These are phyloP conservation scores for Venturia oleaginea DNA, from an alignment of 2,329 filamentous ascomycete species.

Conservation along the genomic window DNA sequence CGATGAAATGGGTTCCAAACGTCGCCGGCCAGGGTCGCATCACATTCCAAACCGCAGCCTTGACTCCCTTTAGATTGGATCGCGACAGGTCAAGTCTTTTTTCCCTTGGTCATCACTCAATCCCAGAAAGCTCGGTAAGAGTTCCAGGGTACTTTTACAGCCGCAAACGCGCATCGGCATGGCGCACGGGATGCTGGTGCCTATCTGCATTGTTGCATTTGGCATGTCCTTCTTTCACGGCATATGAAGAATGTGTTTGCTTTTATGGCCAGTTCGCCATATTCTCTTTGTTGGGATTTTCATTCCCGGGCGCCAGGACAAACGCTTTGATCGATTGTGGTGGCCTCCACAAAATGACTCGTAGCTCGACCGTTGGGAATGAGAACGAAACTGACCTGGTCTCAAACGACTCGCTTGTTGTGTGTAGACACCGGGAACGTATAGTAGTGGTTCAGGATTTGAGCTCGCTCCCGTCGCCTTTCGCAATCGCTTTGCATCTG, in stretches of 20 bases:
- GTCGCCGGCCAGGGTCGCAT: not conserved
- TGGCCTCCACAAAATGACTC: slow-evolving; percentile 7
- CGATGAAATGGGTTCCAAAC: not conserved
- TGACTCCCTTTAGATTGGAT: not conserved
- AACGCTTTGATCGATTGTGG: not conserved
- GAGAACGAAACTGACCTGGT: slow-evolving; percentile 1
- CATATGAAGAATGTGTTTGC: not conserved
- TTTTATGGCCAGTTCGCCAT: not conserved
- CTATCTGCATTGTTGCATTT: not conserved
- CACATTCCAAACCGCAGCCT: not conserved
- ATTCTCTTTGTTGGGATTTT: not conserved
- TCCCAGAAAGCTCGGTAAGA: not conserved
- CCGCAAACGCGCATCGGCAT: not conserved
- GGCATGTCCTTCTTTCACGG: not conserved
- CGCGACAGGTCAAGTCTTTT: not conserved
- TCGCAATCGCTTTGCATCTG: not conserved
- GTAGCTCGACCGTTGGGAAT: not conserved
- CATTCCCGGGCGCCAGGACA: slow-evolving; percentile 3
- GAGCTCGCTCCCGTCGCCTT: not conserved
- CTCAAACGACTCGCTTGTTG: not conserved
- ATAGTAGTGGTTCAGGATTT: not conserved
- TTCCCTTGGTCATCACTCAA: not conserved
- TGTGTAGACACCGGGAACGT: not conserved
- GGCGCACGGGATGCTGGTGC: not conserved
- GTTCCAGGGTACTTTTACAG: not conserved